Evolutionary conservation across 2,329 filamentous ascomycete genomes (phyloP).

Genomic region (Colletotrichum sp.): DNA sequence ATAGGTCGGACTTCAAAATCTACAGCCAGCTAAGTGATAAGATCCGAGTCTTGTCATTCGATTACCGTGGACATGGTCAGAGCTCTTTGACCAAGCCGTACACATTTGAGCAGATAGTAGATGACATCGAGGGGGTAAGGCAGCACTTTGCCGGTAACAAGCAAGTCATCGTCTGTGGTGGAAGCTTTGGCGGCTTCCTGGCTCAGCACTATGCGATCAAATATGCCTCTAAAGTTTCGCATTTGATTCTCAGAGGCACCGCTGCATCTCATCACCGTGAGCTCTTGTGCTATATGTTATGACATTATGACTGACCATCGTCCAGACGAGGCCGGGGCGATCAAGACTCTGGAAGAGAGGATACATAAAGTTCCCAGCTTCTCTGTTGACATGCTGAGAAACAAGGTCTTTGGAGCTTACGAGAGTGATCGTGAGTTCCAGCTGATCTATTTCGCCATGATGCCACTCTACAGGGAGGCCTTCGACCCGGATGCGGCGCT

Average conservation of each 20-base stretch:
- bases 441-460: slow-evolving; percentile 40
- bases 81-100: slow-evolving; percentile 38
- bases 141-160: slow-evolving; percentile 29
- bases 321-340: slow-evolving; percentile 35
- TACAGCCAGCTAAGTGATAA: slow-evolving; percentile 31
- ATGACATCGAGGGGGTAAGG: slow-evolving; percentile 38
- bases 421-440: slow-evolving; percentile 41
- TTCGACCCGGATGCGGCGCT: slow-evolving; percentile 39
- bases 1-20: slow-evolving; percentile 36
- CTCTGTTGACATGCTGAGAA: slow-evolving; percentile 38
- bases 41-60: slow-evolving; percentile 39
- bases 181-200: slow-evolving; percentile 44
- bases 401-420: slow-evolving; percentile 42
- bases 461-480: slow-evolving; percentile 38
- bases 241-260: slow-evolving; percentile 40
- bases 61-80: slow-evolving; percentile 39
- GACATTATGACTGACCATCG: too few species aligned
- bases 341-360: slow-evolving; percentile 33
- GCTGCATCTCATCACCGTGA: slow-evolving; percentile 39
- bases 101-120: slow-evolving; percentile 40
- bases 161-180: slow-evolving; percentile 38
- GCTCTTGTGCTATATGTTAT: slow-evolving; percentile 5
- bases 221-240: slow-evolving; percentile 33
- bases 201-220: slow-evolving; percentile 43
- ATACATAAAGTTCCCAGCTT: slow-evolving; percentile 37